Percentiles rank a stretch among this genome's conserved stretches.
Conservation (phyloP, 768 basidiomycete species). For the Cystofilobasidium bisporidii region DNA sequence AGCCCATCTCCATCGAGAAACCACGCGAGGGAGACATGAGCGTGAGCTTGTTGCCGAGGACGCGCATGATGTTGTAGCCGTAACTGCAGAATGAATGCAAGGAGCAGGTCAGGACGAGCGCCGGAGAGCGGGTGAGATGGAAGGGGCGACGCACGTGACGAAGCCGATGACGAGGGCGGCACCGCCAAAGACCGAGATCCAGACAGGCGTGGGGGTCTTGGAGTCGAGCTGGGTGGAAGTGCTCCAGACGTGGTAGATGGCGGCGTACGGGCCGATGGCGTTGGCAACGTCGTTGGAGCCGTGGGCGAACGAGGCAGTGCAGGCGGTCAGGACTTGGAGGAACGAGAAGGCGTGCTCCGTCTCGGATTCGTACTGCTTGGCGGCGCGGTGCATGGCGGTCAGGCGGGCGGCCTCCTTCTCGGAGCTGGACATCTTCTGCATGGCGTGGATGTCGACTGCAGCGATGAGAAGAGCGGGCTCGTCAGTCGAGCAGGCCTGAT, state of each 20-base stretch:
- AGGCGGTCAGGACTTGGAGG: constrained; percentile 44
- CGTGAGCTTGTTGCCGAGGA: constrained; percentile 43
- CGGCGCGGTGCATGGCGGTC: constrained; percentile 36
- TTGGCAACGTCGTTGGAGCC: constrained; percentile 44
- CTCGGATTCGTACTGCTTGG: constrained; percentile 43
- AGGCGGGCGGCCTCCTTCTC: constrained; percentile 32
- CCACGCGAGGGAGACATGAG: constrained; percentile 44
- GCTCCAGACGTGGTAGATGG: constrained; percentile 42
- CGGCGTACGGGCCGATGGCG: constrained; percentile 41
- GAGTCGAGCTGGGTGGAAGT: constrained; percentile 32
- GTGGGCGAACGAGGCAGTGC: constrained; percentile 45
- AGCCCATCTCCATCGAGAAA: constrained; percentile 45
- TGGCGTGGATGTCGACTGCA: constrained; percentile 38
- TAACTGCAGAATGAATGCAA: no score
- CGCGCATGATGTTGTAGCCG: constrained; percentile 43
- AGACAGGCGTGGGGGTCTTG: constrained; percentile 39
- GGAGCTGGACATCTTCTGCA: constrained; percentile 34
- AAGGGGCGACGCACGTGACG: no score
- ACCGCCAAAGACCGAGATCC: constrained; percentile 42
- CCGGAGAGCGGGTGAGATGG: no score
- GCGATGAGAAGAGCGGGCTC: constrained; percentile 21
- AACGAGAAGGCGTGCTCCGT: constrained; percentile 44
- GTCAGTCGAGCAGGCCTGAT: no score
- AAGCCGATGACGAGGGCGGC: constrained; percentile 35
- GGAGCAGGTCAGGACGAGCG: no score